Base-by-base conservation (phyloP, 108 stramenopile genomes). In the Skeletonema menzelii region DNA sequence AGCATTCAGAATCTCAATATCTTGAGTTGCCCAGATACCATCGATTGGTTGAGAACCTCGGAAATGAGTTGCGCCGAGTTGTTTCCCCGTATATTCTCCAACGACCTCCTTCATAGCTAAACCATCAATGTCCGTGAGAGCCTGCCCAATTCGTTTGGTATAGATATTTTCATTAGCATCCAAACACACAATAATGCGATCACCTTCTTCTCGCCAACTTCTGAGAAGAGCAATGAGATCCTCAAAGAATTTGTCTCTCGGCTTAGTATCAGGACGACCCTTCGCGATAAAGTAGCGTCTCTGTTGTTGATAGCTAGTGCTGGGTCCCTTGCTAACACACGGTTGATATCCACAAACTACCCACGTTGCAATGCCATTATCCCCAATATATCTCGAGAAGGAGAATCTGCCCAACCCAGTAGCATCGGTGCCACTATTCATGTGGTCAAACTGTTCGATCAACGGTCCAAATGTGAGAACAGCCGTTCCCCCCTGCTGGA, bases 141-240 rank as follows among this genome's bases (percentile, higher is more conserved):
- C 32, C 0, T 28, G 5, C 6, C 68, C 59, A 7, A 75, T n/a
- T 28, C 24, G 27, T 2, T 56, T 30, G 19, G 27, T 11, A 4
- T 67, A 74, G 7, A 74, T 47, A 26, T 67, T 15, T 30, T 74
- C 64, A 2, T 74, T 74, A 15, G 53, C 55, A 31, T 74, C 73
- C 26, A 74, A 27, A 7, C 37, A 68, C 0, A 74, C 28, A n/a
- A 74, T 58, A 17, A 74, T 26, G 10, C 65, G 0, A 8, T 66
- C 56, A 2, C 73, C 73, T 6, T 27, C 56, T 42, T 59, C 40
- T 0, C 27, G 13, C 73, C 65, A 67, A 0, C 1, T 15, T 17
- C 13, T 26, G 22, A 75, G n/a, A 20, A 17, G 27, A 5, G 58
- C 30, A 12, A 44, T 20, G 6, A 75, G 56, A 27, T 75, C 74